Percentiles rank a stretch among this genome's conserved stretches.
Conservation (phyloP, 306 rosid genomes). For the Notholithocarpus densiflorus region DNA sequence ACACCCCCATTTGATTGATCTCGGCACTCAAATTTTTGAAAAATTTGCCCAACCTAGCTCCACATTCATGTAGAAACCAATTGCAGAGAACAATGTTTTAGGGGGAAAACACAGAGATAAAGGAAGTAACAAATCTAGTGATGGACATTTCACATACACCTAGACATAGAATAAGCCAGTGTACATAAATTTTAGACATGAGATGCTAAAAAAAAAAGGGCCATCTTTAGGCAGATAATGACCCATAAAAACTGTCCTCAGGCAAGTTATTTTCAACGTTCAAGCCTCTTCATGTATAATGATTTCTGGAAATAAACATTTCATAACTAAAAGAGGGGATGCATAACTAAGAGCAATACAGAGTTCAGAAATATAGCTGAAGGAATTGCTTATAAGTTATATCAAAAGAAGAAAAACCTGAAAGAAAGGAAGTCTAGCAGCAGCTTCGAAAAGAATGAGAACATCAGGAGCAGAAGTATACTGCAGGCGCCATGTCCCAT, state of each 20-base stretch:
- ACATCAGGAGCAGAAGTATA: slow-evolving; percentile 94
- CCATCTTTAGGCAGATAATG: slow-evolving; percentile 4
- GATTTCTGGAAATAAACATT: slow-evolving; percentile 1
- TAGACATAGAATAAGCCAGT: not conserved
- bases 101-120: not conserved
- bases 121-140: not conserved
- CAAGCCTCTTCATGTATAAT: not conserved
- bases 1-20: slow-evolving; percentile 55
- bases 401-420: slow-evolving; percentile 42
- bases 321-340: not conserved
- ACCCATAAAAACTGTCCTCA: not conserved
- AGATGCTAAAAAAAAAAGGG: not conserved
- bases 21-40: slow-evolving; percentile 83
- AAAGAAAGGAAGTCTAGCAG: slow-evolving; percentile 78
- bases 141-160: not conserved
- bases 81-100: not conserved
- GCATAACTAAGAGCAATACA: not conserved
- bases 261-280: not conserved
- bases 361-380: not conserved
- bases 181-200: not conserved
- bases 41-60: slow-evolving; percentile 82
- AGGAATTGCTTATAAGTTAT: not conserved
- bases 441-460: slow-evolving; percentile 81
- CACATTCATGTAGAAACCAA: slow-evolving; percentile 17
- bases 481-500: slow-evolving; percentile 94